Evolutionary conservation across 768 basidiomycete genomes (phyloP).

Genomic region (Kwoniella sp.): DNA sequence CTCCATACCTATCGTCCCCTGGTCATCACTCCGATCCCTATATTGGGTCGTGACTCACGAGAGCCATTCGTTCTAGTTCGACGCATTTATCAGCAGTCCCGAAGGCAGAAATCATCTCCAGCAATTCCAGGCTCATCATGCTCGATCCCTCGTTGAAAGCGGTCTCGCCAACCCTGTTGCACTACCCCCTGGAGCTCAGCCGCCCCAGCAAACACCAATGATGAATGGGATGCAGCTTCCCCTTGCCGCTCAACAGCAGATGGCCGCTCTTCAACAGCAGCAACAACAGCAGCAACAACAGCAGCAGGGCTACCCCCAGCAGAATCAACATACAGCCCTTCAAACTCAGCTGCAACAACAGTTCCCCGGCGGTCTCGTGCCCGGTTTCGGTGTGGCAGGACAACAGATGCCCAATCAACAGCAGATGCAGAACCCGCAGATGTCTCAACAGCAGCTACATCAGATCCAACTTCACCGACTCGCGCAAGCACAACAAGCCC

Average conservation of each 20-base stretch:
- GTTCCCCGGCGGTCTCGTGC: slow-evolving; percentile 16
- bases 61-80: too few relatives aligned
- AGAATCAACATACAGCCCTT: slow-evolving; percentile 16
- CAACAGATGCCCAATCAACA: slow-evolving; percentile 13
- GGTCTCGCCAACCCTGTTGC: slow-evolving; percentile 26
- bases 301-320: slow-evolving; percentile 13
- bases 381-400: neutral
- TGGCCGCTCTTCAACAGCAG: slow-evolving; percentile 32
- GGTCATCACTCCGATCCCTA: too few relatives aligned
- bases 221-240: slow-evolving; percentile 29
- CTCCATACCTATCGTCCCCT: neutral
- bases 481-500: slow-evolving; percentile 28
- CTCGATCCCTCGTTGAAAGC: slow-evolving; percentile 27
- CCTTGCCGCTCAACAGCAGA: slow-evolving; percentile 34
- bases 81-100: slow-evolving; percentile 31
- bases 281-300: slow-evolving; percentile 39
- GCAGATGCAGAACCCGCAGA: slow-evolving; percentile 25
- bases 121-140: slow-evolving; percentile 31
- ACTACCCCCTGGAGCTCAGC: slow-evolving; percentile 17
- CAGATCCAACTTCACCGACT: slow-evolving; percentile 28
- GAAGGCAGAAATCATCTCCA: slow-evolving; percentile 37
- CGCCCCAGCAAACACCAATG: slow-evolving; percentile 26
- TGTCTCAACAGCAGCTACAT: slow-evolving; percentile 22
- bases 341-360: slow-evolving; percentile 28
- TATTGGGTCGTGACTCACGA: too few relatives aligned